Evolutionary conservation across 331 rosid genomes (phyloP).

Genomic region (Spiraea crenata): DNA sequence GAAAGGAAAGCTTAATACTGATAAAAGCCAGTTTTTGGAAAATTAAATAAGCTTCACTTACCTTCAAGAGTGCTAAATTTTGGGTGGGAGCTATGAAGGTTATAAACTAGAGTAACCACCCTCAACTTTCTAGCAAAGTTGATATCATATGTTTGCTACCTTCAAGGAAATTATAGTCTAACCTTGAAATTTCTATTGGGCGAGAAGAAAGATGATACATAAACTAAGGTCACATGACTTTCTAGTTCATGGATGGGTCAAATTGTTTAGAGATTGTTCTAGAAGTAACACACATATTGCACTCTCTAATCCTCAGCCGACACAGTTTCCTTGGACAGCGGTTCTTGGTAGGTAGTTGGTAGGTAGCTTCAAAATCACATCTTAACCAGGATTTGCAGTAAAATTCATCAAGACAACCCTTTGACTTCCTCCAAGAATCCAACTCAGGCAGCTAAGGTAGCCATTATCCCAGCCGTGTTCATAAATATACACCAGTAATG

Average conservation of each 20-base stretch:
- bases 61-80: not conserved
- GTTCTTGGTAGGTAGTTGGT: not conserved
- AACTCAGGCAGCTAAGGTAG: constrained; percentile 4
- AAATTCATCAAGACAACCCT: not conserved
- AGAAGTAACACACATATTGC: not conserved
- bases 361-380: not conserved
- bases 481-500: not conserved
- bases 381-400: not conserved
- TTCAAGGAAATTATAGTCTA: not conserved
- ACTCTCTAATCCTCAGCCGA: not conserved
- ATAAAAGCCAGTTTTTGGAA: not conserved
- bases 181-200: not conserved
- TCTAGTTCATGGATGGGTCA: not conserved
- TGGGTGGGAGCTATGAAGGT: not conserved
- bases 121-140: not conserved
- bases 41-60: not conserved
- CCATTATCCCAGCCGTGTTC: not conserved
- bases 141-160: not conserved
- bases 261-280: not conserved
- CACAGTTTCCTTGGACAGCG: not conserved
- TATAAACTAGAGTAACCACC: not conserved
- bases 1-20: not conserved
- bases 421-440: not conserved
- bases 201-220: not conserved
- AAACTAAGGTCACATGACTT: not conserved